A percentile compares a stretch with the other conserved stretches of the same genome.
Evolutionary conservation across 164 flowering plant species (phyloP).

Genomic region (Stephania japonica): DNA sequence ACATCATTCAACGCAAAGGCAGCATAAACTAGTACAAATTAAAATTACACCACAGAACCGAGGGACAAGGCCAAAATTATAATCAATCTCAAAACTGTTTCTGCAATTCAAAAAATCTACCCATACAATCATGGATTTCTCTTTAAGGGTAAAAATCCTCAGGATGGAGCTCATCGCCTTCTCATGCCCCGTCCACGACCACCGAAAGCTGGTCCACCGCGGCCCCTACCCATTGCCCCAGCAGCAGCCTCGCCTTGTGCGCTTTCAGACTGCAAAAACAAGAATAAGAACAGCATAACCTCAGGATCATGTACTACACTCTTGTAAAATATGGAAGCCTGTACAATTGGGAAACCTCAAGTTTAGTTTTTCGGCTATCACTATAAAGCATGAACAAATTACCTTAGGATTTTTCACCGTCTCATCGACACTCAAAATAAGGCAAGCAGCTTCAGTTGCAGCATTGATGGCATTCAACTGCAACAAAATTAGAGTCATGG

Average conservation of each 20-base stretch:
- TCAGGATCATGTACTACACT: not conserved
- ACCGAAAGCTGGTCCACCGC: slow-evolving; percentile 59
- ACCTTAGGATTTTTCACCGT: slow-evolving; percentile 98
- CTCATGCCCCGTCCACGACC: slow-evolving; percentile 98
- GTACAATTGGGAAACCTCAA: not conserved
- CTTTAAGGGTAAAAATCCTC: not conserved
- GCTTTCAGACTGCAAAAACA: slow-evolving; percentile 83
- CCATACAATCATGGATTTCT: not conserved
- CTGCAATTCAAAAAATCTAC: not conserved
- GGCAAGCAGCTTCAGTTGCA: slow-evolving; percentile 97
- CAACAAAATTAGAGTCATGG: slow-evolving; percentile 8
- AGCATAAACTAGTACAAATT: not conserved
- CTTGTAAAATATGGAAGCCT: not conserved
- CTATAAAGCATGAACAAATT: slow-evolving; percentile 2
- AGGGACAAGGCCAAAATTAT: not conserved
- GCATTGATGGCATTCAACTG: slow-evolving; percentile 99
- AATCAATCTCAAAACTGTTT: not conserved
- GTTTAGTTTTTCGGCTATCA: no score
- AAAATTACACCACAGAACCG: not conserved
- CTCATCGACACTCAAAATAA: slow-evolving; percentile 89
- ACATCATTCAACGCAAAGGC: not conserved
- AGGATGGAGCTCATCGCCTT: slow-evolving; percentile 42
- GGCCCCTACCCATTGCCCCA: slow-evolving; percentile 94
- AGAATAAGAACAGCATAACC: not conserved
- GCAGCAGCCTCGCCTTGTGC: slow-evolving; percentile 99